Conservation (phyloP, 345 rosid species). For the Euphorbia peplus region DNA sequence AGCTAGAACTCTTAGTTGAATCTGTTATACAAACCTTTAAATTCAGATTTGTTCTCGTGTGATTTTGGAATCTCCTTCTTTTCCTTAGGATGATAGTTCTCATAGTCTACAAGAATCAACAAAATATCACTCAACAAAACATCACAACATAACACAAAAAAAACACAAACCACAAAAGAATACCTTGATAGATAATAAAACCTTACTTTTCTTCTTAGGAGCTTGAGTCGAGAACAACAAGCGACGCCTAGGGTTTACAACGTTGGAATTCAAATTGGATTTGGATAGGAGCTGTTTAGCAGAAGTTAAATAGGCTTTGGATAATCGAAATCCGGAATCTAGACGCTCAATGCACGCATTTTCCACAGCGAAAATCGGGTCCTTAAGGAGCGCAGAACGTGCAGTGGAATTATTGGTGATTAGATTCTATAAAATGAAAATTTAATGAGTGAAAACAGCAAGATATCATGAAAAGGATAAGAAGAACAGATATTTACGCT, state of each 20-base stretch:
- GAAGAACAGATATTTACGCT: too few species aligned
- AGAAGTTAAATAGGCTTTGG: conserved; percentile 25
- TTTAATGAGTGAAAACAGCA: too few species aligned
- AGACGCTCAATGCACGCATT: conserved; percentile 22
- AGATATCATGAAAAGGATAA: too few species aligned
- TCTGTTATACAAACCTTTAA: conserved; percentile 35
- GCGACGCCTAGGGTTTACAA: conserved; percentile 36
- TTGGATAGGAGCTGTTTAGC: conserved; percentile 30
- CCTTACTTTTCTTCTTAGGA: conserved; percentile 39
- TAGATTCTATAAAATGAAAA: conserved; percentile 22
- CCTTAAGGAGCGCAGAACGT: conserved; percentile 12
- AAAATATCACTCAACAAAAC: background rate
- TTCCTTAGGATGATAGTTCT: conserved; percentile 39
- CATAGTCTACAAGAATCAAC: conserved; percentile 29
- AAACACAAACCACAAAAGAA: background rate
- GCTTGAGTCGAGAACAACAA: conserved; percentile 33
- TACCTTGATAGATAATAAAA: background rate
- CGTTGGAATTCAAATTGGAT: conserved; percentile 29
- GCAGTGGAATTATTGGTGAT: conserved; percentile 10
- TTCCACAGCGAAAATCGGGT: background rate
- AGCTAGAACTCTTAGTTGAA: too few species aligned
- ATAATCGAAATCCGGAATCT: conserved; percentile 26
- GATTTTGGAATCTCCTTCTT: conserved; percentile 39
- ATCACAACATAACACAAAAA: background rate
- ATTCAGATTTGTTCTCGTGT: conserved; percentile 26